Conservation (phyloP, 257 asterid genomes). For the Nemophila menziesii region DNA sequence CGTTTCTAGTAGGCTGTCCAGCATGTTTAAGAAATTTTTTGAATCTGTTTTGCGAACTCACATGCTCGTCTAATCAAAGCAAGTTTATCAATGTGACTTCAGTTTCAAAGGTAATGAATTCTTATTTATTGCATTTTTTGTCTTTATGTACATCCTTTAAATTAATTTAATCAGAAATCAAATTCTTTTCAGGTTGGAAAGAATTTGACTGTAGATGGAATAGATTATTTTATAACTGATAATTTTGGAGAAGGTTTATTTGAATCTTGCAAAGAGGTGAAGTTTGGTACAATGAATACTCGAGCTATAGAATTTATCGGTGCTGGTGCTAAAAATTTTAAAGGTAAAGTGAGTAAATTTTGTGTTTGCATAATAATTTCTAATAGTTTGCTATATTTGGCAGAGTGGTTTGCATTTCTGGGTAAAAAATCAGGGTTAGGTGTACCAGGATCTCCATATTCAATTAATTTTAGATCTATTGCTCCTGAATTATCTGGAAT, state of each 20-base stretch:
- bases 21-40: conserved; percentile 97
- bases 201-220: conserved; percentile 67
- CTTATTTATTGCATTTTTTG: conserved; percentile 9
- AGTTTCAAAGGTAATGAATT: conserved; percentile 47
- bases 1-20: conserved; percentile 98
- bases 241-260: conserved; percentile 67
- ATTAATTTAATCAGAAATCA: not conserved
- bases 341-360: conserved; percentile 28
- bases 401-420: conserved; percentile 88
- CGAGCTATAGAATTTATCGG: conserved; percentile 95
- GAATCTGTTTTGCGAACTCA: conserved; percentile 95
- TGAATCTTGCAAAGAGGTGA: conserved; percentile 97
- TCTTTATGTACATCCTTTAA: not conserved
- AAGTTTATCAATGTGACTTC: conserved; percentile 92
- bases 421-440: conserved; percentile 65
- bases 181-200: conserved; percentile 42
- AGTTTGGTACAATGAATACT: conserved; percentile 91
- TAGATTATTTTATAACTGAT: conserved; percentile 64
- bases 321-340: conserved; percentile 81
- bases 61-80: conserved; percentile 97
- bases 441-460: conserved; percentile 84
- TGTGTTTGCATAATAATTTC: conserved; percentile 10
- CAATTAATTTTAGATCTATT: conserved; percentile 56
- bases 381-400: conserved; percentile 22
- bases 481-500: conserved; percentile 71